Conservation (phyloP, 495 filamentous ascomycete species). For the Xylaria venustula region DNA sequence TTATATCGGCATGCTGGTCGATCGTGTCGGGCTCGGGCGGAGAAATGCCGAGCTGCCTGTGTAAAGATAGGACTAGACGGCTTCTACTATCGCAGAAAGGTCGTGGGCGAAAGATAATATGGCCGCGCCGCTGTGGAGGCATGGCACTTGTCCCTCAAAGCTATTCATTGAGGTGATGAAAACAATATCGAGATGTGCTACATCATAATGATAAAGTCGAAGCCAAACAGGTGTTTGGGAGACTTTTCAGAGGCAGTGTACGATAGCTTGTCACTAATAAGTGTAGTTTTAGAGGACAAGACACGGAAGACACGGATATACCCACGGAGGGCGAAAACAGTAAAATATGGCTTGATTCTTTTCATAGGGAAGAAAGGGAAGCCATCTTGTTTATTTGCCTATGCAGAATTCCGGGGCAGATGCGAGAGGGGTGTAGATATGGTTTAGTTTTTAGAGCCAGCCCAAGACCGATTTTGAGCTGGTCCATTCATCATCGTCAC, state of each 20-base stretch:
- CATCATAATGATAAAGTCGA: slow-evolving; percentile 10
- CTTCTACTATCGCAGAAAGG: neutral
- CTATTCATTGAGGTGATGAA: neutral
- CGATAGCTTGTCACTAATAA: slow-evolving; percentile 1
- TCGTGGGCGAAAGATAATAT: neutral
- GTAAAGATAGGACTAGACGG: slow-evolving; percentile 19
- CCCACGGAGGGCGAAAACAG: slow-evolving; percentile 1
- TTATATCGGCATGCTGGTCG: slow-evolving; percentile 68
- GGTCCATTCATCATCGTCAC: slow-evolving; percentile 2
- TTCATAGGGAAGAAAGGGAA: neutral
- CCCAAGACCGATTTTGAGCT: neutral
- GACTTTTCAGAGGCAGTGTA: neutral
- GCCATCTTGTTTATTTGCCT: slow-evolving; percentile 17
- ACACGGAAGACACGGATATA: slow-evolving; percentile 11
- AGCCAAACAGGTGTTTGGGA: neutral
- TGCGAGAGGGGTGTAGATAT: slow-evolving; percentile 5
- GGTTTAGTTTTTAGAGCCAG: neutral
- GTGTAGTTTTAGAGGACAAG: neutral
- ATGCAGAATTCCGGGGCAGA: slow-evolving; percentile 15
- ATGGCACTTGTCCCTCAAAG: neutral
- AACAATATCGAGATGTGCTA: slow-evolving; percentile 7
- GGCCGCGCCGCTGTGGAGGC: neutral
- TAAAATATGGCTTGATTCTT: slow-evolving; percentile 1
- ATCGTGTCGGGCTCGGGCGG: slow-evolving; percentile 60
- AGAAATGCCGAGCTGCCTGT: slow-evolving; percentile 79